Evolutionary conservation across 2,329 filamentous ascomycete species (phyloP).

Genomic region (Botrytis medusae): DNA sequence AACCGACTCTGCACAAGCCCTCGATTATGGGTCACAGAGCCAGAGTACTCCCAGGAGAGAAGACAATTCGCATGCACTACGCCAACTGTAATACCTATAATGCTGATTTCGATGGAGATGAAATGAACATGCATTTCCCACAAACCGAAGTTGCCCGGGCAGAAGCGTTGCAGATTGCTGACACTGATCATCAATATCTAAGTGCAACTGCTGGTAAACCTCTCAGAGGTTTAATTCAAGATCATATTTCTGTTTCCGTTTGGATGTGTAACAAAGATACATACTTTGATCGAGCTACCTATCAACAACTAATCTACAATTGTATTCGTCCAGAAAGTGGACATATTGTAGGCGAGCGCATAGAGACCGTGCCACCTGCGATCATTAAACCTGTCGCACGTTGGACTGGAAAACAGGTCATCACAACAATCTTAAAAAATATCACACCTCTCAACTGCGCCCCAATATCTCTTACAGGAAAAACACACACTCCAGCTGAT

Average conservation of each 20-base stretch:
- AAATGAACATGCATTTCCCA: constrained; percentile 99
- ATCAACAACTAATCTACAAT: constrained; percentile 90
- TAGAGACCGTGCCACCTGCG: constrained; percentile 77
- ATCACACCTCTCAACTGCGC: constrained; percentile 76
- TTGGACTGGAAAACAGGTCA: constrained; percentile 96
- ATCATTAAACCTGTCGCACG: constrained; percentile 76
- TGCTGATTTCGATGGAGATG: constrained; percentile 97
- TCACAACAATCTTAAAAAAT: constrained; percentile 90
- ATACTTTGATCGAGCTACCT: constrained; percentile 84
- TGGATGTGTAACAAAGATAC: constrained; percentile 88
- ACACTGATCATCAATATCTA: constrained; percentile 96
- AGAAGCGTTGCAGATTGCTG: constrained; percentile 88
- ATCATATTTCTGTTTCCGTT: constrained; percentile 94
- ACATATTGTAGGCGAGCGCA: constrained; percentile 78
- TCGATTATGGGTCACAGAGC: constrained; percentile 99
- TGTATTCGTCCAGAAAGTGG: constrained; percentile 87
- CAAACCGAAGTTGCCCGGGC: constrained; percentile 94
- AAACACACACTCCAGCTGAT: constrained; percentile 73
- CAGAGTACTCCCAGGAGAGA: constrained; percentile 87
- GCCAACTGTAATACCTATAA: constrained; percentile 99
- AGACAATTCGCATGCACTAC: constrained; percentile 99
- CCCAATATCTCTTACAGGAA: constrained; percentile 75
- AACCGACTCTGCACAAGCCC: constrained; percentile 95
- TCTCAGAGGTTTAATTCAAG: constrained; percentile 92
- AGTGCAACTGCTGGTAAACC: constrained; percentile 93